Evolutionary conservation across 352 stramenopile genomes (phyloP), one percentile per base, ranked within the genome.

Genomic region (Phytopythium sindhum): DNA sequence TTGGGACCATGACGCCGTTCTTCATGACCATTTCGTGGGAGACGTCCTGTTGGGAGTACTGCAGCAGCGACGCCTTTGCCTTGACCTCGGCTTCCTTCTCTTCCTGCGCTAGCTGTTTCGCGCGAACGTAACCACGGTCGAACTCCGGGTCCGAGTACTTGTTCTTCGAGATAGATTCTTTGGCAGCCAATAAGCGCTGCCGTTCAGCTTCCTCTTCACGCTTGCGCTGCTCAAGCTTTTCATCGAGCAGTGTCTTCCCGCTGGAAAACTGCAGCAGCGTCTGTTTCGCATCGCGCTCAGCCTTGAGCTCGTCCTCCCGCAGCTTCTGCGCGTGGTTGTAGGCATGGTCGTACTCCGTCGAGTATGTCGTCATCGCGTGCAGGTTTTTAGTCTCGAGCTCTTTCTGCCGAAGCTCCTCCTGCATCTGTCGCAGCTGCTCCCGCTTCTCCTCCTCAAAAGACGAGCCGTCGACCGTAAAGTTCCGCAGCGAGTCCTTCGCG

Each of bases 221-320:
- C 42, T 79, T 87, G 67, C 84, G 88, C 65, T 88, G 77, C 12
- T 89, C 77, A 0, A 86, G 45, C 29, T 86, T 80, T 59, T 86
- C 79, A 29, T 89, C 81, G 21, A 86, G 75, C 61, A 70, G 85
- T 15, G 75, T 80, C 61, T 89, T 90, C 1, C 74, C 79, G 12
- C 69, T 69, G 11, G 70, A 69, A 57, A 70, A 79, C 31, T 77
- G 77, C 17, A 59, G 54, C 55, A 82, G 54, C 26, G 65, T 64
- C 28, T 75, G 68, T 52, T 84, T 78, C 0, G 73, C 77, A 6
- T 81, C 72, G 28, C 67, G 69, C 55, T 81, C 74, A 21, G 71
- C 62, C 37, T 75, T 71, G 8, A 60, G 72, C 70, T 74, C 62
- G n/a, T 71, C 61, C 47, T 86, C 73, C 24, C 77, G 73, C 50